Percentiles rank a stretch among this genome's conserved stretches.
Conservation (phyloP, 1,139 yeast species). For the Suhomyces wounanorum region DNA sequence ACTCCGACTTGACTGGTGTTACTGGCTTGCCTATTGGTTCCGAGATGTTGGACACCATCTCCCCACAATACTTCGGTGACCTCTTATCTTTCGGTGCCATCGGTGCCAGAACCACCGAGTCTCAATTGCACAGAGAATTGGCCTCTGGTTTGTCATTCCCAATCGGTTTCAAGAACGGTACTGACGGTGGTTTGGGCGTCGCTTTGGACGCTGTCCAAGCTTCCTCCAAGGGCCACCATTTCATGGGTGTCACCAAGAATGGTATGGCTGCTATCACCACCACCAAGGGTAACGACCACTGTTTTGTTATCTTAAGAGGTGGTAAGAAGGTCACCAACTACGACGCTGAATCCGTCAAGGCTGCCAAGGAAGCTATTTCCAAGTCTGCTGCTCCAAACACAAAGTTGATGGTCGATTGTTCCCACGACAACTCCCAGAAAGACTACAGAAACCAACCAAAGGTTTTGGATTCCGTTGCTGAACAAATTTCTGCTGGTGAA, state of each 20-base stretch:
- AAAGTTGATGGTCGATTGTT: conserved; percentile 94
- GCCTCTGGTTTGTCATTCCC: conserved; percentile 98
- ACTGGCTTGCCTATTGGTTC: conserved; percentile 85
- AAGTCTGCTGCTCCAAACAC: conserved; percentile 59
- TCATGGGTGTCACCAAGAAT: conserved; percentile 95
- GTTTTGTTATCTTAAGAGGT: conserved; percentile 91
- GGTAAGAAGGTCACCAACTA: conserved; percentile 93
- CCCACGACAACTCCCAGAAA: conserved; percentile 95
- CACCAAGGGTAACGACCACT: conserved; percentile 89
- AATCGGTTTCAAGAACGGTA: conserved; percentile 96
- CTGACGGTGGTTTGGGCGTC: conserved; percentile 92
- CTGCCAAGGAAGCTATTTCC: conserved; percentile 63
- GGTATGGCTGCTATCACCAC: conserved; percentile 96
- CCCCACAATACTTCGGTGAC: conserved; percentile 96
- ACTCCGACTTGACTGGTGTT: conserved; percentile 75
- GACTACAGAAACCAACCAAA: conserved; percentile 94
- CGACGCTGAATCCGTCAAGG: conserved; percentile 75
- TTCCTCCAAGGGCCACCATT: conserved; percentile 90
- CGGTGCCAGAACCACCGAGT: conserved; percentile 98
- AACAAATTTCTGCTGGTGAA: conserved; percentile 83
- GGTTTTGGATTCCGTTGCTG: conserved; percentile 76
- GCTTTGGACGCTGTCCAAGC: conserved; percentile 95
- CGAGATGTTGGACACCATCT: conserved; percentile 96
- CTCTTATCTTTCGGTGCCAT: conserved; percentile 93
- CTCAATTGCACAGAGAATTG: conserved; percentile 95